Conservation (phyloP, 2,329 filamentous ascomycete species). For the Lecanosticta acicola region DNA sequence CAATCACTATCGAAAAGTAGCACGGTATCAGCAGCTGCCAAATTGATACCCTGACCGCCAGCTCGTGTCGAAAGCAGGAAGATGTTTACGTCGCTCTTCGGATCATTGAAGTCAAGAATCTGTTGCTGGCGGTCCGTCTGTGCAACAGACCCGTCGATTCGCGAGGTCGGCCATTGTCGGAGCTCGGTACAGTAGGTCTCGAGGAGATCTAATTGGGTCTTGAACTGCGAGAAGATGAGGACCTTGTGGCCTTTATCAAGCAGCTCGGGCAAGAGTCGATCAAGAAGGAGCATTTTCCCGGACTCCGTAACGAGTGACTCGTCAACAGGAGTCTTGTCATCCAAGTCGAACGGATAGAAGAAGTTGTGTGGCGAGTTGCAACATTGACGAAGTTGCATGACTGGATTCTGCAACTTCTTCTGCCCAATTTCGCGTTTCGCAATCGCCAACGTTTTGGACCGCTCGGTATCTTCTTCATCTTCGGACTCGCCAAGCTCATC, state of each 20-base stretch:
- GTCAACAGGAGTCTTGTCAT: conserved; percentile 57
- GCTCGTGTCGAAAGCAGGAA: conserved; percentile 88
- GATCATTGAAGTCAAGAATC: conserved; percentile 46
- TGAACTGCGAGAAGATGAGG: conserved; percentile 95
- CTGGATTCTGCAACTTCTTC: conserved; percentile 88
- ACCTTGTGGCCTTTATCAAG: conserved; percentile 77
- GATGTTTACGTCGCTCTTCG: conserved; percentile 48
- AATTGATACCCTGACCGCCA: conserved; percentile 91
- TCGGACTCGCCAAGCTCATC: conserved; percentile 35
- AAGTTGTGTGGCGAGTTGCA: conserved; percentile 97
- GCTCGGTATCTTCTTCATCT: conserved; percentile 58
- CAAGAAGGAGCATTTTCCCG: conserved; percentile 92
- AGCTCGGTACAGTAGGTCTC: conserved; percentile 79
- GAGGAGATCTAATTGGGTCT: conserved; percentile 84
- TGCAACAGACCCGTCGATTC: conserved; percentile 82
- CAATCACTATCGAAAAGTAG: conserved; percentile 87
- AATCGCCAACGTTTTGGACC: conserved; percentile 63
- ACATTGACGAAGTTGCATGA: conserved; percentile 85
- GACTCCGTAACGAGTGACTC: conserved; percentile 79
- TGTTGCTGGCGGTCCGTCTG: conserved; percentile 54
- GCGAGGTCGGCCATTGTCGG: conserved; percentile 72
- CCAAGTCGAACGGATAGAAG: conserved; percentile 76
- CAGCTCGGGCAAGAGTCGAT: conserved; percentile 72
- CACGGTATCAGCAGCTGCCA: conserved; percentile 85
- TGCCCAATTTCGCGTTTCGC: conserved; percentile 82